Percentiles rank a stretch among this genome's conserved stretches.
Conservation (phyloP, 1,139 yeast genomes). For the Yamadazyma siamensis region DNA sequence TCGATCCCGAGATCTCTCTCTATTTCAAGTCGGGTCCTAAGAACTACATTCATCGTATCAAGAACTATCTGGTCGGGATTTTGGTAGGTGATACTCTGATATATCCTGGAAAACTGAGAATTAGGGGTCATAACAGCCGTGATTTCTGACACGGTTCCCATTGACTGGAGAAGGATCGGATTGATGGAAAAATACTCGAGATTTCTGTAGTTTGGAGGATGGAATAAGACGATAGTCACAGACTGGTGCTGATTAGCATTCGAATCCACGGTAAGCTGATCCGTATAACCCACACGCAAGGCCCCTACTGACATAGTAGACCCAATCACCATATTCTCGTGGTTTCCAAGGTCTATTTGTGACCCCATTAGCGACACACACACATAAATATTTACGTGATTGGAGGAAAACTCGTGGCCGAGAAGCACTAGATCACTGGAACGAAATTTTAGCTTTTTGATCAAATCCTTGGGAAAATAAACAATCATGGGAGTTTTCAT, state of each 20-base stretch:
- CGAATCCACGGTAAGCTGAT: too few species aligned
- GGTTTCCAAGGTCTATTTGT: too few species aligned
- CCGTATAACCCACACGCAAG: too few species aligned
- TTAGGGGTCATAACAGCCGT: not conserved
- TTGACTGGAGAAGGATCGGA: conserved; percentile 68
- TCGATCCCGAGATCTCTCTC: conserved; percentile 1
- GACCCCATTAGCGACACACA: too few species aligned
- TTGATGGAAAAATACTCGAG: conserved; percentile 77
- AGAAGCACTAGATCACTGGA: too few species aligned
- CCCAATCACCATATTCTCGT: conserved; percentile 25
- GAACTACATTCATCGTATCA: conserved; percentile 32
- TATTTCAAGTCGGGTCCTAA: conserved; percentile 17
- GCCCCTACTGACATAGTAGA: conserved; percentile 11
- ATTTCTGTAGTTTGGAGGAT: conserved; percentile 68
- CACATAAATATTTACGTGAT: too few species aligned
- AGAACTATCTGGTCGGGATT: conserved; percentile 28
- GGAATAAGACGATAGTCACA: conserved; percentile 54
- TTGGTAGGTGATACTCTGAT: conserved; percentile 9
- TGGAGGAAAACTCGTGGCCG: too few species aligned
- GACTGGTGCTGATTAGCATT: too few species aligned
- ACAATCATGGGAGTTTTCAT: conserved; percentile 23
- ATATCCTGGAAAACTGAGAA: conserved; percentile 1
- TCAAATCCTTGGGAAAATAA: conserved; percentile 35
- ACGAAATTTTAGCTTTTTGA: conserved; percentile 8
- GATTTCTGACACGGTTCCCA: conserved; percentile 16